Percentiles rank a stretch among this genome's conserved stretches.
These are phyloP conservation scores for Aureobasidium melanogenum DNA, from an alignment of 2,329 filamentous ascomycete species.

Conservation along the genomic window DNA sequence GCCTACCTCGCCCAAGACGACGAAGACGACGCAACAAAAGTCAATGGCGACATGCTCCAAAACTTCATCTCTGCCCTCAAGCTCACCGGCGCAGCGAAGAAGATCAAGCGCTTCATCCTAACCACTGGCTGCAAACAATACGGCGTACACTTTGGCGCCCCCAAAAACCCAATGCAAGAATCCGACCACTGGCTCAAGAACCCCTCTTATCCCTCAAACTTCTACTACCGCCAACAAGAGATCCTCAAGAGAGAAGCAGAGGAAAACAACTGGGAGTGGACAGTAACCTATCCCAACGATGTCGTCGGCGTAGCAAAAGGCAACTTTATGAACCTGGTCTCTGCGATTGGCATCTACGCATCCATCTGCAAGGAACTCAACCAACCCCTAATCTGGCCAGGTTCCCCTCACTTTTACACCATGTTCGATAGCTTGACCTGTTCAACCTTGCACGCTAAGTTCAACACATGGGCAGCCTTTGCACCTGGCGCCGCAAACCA, in stretches of 20 bases:
- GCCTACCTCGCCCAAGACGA: slow-evolving; percentile 33
- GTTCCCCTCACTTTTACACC: slow-evolving; percentile 23
- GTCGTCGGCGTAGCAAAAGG: slow-evolving; percentile 35
- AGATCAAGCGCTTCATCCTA: slow-evolving; percentile 41
- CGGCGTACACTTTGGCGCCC: slow-evolving; percentile 42
- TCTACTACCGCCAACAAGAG: slow-evolving; percentile 44
- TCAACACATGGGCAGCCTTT: slow-evolving; percentile 26
- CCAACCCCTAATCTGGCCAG: slow-evolving; percentile 22
- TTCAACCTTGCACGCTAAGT: slow-evolving; percentile 22
- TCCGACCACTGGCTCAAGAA: slow-evolving; percentile 37
- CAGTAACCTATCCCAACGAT: slow-evolving; percentile 37
- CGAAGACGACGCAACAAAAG: slow-evolving; percentile 28
- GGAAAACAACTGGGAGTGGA: slow-evolving; percentile 30
- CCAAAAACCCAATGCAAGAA: slow-evolving; percentile 42
- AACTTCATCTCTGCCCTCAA: slow-evolving; percentile 41
- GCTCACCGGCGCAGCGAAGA: slow-evolving; percentile 32
- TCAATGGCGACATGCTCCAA: slow-evolving; percentile 37
- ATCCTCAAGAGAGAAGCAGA: slow-evolving; percentile 30
- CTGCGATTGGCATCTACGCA: slow-evolving; percentile 24
- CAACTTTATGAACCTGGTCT: slow-evolving; percentile 30
- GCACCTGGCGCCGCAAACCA: slow-evolving; percentile 29
- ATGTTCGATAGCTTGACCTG: slow-evolving; percentile 24
- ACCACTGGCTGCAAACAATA: slow-evolving; percentile 46
- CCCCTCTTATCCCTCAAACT: slow-evolving; percentile 34
- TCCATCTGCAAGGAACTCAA: slow-evolving; percentile 23